phyloP scores from a whole-genome alignment of 208 protist genomes.

The Crithidia brevicula region DNA sequence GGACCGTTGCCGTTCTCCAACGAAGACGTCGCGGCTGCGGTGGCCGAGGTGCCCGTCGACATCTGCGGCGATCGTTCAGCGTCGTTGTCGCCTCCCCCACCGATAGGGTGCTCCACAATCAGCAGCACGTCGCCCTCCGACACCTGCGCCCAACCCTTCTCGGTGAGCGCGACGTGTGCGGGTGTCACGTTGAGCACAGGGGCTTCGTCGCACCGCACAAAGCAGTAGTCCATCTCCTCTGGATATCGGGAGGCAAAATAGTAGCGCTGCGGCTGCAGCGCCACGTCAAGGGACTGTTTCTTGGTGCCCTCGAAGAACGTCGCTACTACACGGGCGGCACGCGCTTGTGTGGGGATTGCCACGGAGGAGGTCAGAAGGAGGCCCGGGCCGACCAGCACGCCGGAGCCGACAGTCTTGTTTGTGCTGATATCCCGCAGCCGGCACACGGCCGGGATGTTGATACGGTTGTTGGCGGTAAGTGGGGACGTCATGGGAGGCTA shows the following conservation, averaged over 20 bases:
- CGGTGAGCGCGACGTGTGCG: constrained; percentile 70
- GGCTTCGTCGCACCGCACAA: constrained; percentile 81
- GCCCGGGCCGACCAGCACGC: constrained; percentile 66
- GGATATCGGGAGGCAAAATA: constrained; percentile 85
- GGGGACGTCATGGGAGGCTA: constrained; percentile 53
- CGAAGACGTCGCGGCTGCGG: neutral
- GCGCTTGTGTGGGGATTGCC: constrained; percentile 19
- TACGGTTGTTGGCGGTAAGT: constrained; percentile 68
- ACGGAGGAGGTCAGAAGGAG: constrained; percentile 75
- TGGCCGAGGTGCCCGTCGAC: neutral
- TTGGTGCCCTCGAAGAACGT: constrained; percentile 92
- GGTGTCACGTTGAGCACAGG: constrained; percentile 78
- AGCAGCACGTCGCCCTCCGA: constrained; percentile 83
- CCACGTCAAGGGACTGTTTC: constrained; percentile 69
- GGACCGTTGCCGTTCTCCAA: neutral
- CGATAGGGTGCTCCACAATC: constrained; percentile 87
- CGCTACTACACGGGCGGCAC: constrained; percentile 55
- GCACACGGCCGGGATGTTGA: constrained; percentile 91
- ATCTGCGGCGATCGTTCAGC: neutral
- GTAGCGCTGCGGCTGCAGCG: constrained; percentile 66
- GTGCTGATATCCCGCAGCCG: constrained; percentile 49
- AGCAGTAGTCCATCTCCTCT: constrained; percentile 91
- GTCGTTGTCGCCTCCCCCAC: constrained; percentile 8
- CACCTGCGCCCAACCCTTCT: constrained; percentile 77
- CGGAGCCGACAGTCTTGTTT: constrained; percentile 64